A percentile compares a stretch with the other conserved stretches of the same genome.
These are phyloP conservation scores for Kluyveromyces siamensis DNA, from an alignment of 805 yeast species.

Conservation along the genomic window DNA sequence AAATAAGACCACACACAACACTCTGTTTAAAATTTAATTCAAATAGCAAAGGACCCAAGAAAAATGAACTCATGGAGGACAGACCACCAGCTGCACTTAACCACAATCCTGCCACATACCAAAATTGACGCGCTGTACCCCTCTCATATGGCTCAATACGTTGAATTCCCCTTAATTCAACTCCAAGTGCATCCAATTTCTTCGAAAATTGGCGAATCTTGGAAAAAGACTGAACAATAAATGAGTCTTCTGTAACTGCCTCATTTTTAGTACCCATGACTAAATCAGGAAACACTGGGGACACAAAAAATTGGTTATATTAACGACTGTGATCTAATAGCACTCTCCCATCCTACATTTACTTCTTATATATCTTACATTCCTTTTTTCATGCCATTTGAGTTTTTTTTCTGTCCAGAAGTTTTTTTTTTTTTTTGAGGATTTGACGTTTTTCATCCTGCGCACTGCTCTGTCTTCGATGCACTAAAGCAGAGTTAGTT, in stretches of 20 bases:
- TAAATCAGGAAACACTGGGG: too few relatives aligned
- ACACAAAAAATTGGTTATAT: too few relatives aligned
- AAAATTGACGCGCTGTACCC: conserved; percentile 32
- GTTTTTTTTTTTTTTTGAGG: background rate
- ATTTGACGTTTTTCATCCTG: too few relatives aligned
- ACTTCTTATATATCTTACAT: background rate
- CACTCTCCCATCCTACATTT: too few relatives aligned
- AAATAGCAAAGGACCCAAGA: conserved; percentile 64
- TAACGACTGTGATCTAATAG: too few relatives aligned
- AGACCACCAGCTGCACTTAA: conserved; percentile 77
- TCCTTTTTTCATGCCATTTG: background rate
- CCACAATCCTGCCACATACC: conserved; percentile 67
- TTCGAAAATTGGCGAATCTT: conserved; percentile 26
- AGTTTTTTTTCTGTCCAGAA: background rate
- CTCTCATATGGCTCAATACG: conserved; percentile 62
- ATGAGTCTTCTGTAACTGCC: background rate
- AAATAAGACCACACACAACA: conserved; percentile 51
- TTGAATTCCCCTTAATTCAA: conserved; percentile 75
- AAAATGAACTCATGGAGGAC: conserved; percentile 81
- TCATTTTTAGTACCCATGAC: background rate
- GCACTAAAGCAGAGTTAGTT: too few relatives aligned
- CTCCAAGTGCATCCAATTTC: conserved; percentile 47
- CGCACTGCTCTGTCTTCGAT: too few relatives aligned
- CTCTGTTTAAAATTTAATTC: conserved; percentile 61
- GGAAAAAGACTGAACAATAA: background rate